phyloP scores from a whole-genome alignment of 2,329 filamentous ascomycete species.

The Sclerotinia minor region DNA sequence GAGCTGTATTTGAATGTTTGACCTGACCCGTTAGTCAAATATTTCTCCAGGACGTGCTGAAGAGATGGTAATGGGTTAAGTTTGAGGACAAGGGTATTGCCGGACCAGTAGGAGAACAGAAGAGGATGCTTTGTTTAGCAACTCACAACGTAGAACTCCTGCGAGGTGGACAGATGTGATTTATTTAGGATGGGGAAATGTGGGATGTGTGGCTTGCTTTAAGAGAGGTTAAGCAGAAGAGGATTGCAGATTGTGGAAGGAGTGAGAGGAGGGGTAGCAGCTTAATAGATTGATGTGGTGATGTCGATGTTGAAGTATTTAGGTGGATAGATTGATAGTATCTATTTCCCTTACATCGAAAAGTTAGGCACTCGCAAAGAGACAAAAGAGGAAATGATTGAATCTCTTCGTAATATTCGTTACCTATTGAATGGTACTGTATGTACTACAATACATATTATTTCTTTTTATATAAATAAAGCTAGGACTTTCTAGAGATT shows the following conservation, averaged over 20 bases:
- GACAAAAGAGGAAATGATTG: too few species aligned
- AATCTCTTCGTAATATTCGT: neutral
- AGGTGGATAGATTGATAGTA: too few species aligned
- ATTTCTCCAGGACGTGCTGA: neutral
- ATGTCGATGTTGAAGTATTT: neutral
- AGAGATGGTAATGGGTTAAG: neutral
- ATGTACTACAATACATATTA: too few species aligned
- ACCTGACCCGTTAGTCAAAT: neutral
- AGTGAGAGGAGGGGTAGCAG: too few species aligned
- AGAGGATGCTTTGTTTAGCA: neutral
- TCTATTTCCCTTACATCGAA: neutral
- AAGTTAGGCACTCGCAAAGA: neutral
- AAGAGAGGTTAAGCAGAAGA: too few species aligned
- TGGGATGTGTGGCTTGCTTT: too few species aligned
- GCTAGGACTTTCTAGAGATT: neutral
- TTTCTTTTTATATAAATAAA: neutral
- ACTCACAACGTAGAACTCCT: neutral
- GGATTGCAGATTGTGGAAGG: too few species aligned
- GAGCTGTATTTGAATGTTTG: constrained; percentile 10
- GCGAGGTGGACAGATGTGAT: neutral
- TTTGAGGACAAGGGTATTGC: constrained; percentile 4
- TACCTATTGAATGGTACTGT: neutral
- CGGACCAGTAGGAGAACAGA: constrained; percentile 11
- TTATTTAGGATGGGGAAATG: neutral
- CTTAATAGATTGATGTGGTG: neutral